Evolutionary conservation across 192 early-diverging fungal species (phyloP), one percentile per base, ranked within the genome.

Genomic region (Spizellomyces punctatus): DNA sequence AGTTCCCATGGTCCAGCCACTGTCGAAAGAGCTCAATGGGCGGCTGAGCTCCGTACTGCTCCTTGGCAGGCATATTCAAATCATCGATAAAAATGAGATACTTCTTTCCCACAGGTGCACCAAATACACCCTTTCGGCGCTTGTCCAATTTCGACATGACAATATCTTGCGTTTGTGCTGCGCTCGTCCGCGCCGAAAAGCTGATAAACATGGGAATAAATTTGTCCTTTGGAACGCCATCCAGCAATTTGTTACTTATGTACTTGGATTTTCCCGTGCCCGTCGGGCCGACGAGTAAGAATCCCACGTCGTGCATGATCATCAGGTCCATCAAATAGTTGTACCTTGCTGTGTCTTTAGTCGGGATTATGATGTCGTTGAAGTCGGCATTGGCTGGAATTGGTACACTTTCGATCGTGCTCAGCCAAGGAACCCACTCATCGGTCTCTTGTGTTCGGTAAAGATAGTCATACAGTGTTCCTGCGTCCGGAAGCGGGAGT

Each of bases 231-330:
- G 81, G 44, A 2, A 88, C 66, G 0, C 85, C 86, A 17, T 67
- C 79, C 12, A 88, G 76, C 36, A 88, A 72, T 59, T 84, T 83
- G 66, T 79, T 85, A 4, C 63, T 73, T 22, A 88, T 83, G 73
- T 88, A 88, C 56, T 88, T 88, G 45, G 86, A 87, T 64, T 88
- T 88, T 44, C 86, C 86, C 12, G 86, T 88, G 42, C 86, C 86
- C 22, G 86, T 88, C 42, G 86, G 86, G 6, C 86, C 86, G 46
- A 87, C 81, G 19, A 88, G 64, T 19, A 88, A 69, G 54, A 84
- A 76, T 22, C 83, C 72, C 49, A 77, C 77, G 49, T 83, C 66
- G 62, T 87, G 81, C 54, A 71, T 71, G n/a, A 88, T 80, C 66
- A 87, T 66, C 16, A 88, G 66, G 67, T 87, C 82, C 78, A 85